Percentiles rank a stretch among this genome's conserved stretches.
Evolutionary conservation across 1,139 yeast genomes (phyloP).

Genomic region (Nakaseomyces nivariensis): DNA sequence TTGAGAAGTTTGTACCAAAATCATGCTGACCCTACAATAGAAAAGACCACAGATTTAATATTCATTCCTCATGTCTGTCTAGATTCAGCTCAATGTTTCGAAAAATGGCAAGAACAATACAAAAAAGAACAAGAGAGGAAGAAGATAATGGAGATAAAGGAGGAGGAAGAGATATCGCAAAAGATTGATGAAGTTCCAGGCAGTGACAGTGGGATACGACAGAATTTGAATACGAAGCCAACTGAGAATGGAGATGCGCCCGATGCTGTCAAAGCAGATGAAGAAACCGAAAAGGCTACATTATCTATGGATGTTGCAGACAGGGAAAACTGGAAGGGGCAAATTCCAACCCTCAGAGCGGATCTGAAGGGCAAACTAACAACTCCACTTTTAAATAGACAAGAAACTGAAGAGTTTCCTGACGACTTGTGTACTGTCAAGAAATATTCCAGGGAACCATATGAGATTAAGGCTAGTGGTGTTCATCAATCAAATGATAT

Average conservation of each 20-base stretch:
- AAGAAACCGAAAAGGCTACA: not conserved
- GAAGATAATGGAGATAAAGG: not conserved
- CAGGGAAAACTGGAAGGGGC: not conserved
- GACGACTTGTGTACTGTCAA: constrained; percentile 24
- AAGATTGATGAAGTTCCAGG: not conserved
- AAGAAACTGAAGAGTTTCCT: constrained; percentile 28
- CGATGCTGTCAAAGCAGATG: constrained; percentile 1
- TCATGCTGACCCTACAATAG: constrained; percentile 18
- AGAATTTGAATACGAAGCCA: not conserved
- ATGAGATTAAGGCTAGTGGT: constrained; percentile 31
- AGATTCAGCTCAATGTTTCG: constrained; percentile 17
- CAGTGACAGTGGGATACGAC: not conserved
- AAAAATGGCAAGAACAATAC: constrained; percentile 9
- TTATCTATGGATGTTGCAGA: not conserved
- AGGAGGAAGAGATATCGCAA: not conserved
- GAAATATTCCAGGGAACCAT: constrained; percentile 20
- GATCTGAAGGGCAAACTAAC: not conserved
- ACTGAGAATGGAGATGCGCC: not conserved
- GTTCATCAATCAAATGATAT: constrained; percentile 29
- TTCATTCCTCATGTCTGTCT: constrained; percentile 18
- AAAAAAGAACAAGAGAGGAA: constrained; percentile 5
- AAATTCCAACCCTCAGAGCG: constrained; percentile 1
- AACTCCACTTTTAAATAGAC: constrained; percentile 16
- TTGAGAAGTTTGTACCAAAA: constrained; percentile 25
- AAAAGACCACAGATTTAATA: constrained; percentile 8